A percentile compares a stretch with the other conserved stretches of the same genome.
Conservation (phyloP, 164 flowering plant species). For the Magnolia changhungtana region DNA sequence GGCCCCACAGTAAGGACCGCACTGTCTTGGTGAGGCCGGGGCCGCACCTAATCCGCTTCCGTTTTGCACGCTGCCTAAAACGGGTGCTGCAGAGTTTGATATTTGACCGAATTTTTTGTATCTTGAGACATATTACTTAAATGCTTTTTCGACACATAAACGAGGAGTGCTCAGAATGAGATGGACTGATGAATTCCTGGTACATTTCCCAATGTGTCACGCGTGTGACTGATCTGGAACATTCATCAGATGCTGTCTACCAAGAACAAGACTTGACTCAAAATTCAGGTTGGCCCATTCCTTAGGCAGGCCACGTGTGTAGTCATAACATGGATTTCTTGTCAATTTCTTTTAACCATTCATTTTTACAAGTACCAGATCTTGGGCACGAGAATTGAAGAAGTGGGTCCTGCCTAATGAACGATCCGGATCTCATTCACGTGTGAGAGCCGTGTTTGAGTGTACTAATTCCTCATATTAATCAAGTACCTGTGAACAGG, state of each 20-base stretch:
- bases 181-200: background rate
- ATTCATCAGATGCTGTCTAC: background rate
- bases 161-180: background rate
- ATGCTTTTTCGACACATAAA: no score
- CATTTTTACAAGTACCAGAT: background rate
- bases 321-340: background rate
- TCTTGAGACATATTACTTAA: no score
- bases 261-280: no score
- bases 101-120: background rate
- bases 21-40: no score
- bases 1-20: no score
- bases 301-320: background rate
- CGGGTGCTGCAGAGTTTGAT: background rate
- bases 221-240: background rate
- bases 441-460: no score
- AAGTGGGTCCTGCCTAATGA: background rate
- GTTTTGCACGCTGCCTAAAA: no score
- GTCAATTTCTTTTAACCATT: background rate
- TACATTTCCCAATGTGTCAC: background rate
- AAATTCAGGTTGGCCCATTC: no score
- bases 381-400: background rate
- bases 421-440: no score
- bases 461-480: no score
- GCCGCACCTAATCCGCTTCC: no score
- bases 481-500: no score